A percentile compares a stretch with the other conserved stretches of the same genome.
Conservation (phyloP, 345 rosid genomes). For the Gossypium australe region DNA sequence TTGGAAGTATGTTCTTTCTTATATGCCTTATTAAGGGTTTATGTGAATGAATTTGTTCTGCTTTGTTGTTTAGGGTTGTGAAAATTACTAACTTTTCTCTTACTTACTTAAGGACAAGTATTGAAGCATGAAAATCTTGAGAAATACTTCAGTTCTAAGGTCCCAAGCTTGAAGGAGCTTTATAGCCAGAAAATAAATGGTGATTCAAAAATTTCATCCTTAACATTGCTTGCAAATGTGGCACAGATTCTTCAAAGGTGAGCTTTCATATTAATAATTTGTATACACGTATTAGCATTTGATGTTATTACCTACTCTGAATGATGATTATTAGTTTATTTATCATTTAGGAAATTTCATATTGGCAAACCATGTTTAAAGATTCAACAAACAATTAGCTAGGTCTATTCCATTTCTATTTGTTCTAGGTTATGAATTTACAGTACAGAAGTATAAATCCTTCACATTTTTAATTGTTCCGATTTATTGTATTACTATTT, state of each 20-base stretch:
- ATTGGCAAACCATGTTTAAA: not conserved
- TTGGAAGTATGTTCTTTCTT: conserved; percentile 69
- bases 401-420: not conserved
- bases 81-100: not conserved
- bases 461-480: not conserved
- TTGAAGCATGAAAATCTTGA: conserved; percentile 76
- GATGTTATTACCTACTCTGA: not conserved
- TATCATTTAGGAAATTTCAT: not conserved
- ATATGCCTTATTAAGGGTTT: conserved; percentile 5
- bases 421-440: not conserved
- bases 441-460: not conserved
- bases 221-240: conserved; percentile 53
- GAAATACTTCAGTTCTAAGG: conserved; percentile 46
- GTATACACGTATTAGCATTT: not conserved
- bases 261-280: conserved; percentile 1
- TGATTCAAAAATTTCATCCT: conserved; percentile 43
- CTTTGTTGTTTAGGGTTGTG: not conserved
- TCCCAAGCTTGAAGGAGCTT: conserved; percentile 83
- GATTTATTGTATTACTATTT: not conserved
- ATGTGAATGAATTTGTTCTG: not conserved
- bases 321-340: not conserved
- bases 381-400: not conserved
- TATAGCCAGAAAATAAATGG: conserved; percentile 39
- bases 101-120: conserved; percentile 55
- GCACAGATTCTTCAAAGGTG: conserved; percentile 73